Evolutionary conservation across 2,329 filamentous ascomycete genomes (phyloP).

Genomic region (Venturia pyrina): DNA sequence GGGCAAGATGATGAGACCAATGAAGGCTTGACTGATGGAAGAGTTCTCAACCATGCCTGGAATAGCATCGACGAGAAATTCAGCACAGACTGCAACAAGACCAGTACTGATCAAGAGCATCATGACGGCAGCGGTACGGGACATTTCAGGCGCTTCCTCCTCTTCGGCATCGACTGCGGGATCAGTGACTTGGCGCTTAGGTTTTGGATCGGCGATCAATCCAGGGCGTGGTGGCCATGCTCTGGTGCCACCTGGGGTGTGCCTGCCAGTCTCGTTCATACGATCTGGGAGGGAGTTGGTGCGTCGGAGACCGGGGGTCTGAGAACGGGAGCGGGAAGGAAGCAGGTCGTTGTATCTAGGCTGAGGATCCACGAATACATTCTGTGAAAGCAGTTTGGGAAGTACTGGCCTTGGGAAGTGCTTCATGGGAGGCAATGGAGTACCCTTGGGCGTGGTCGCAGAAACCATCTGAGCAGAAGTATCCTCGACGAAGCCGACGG

Average conservation of each 20-base stretch:
- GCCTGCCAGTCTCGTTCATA: constrained; percentile 33
- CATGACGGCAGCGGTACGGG: constrained; percentile 46
- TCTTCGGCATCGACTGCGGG: constrained; percentile 19
- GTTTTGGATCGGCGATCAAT: neutral
- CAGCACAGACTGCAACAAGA: constrained; percentile 52
- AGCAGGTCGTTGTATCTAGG: constrained; percentile 21
- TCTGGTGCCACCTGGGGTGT: constrained; percentile 2
- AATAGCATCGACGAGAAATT: constrained; percentile 68
- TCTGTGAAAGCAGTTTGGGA: constrained; percentile 59
- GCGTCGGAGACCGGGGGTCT: constrained; percentile 48
- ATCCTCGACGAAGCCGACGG: constrained; percentile 48
- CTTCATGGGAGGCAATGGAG: constrained; percentile 2
- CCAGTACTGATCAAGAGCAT: constrained; percentile 45
- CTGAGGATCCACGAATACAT: constrained; percentile 50
- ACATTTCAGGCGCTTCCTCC: constrained; percentile 35
- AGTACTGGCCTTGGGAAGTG: constrained; percentile 44
- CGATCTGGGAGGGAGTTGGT: constrained; percentile 67
- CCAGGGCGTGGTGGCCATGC: neutral
- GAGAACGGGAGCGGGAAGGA: constrained; percentile 25
- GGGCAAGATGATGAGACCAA: constrained; percentile 69
- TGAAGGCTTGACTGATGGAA: constrained; percentile 59
- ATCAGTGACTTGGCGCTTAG: neutral
- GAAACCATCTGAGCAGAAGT: constrained; percentile 11
- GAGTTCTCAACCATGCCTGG: constrained; percentile 53
- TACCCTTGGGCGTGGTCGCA: constrained; percentile 34